These are phyloP conservation scores for Xerocomellus chrysenteron DNA, from an alignment of 768 basidiomycete genomes.

Conservation along the genomic window DNA sequence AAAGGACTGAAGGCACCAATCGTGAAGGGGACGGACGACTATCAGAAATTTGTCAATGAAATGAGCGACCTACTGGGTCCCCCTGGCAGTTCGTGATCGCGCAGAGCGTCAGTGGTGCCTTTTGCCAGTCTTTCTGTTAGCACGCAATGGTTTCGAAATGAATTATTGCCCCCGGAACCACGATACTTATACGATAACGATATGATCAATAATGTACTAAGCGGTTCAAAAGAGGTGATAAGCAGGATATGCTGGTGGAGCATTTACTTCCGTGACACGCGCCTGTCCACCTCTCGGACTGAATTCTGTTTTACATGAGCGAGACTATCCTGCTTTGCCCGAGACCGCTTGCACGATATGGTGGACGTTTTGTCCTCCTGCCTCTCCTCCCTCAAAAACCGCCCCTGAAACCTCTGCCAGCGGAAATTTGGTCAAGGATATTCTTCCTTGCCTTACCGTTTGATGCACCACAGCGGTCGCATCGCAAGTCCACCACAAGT, in stretches of 20 bases:
- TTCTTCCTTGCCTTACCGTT: conserved; percentile 39
- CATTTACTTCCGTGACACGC: conserved; percentile 4
- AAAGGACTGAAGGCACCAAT: conserved; percentile 22
- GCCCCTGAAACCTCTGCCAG: conserved; percentile 55
- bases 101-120: neutral
- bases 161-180: neutral
- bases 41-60: conserved; percentile 74
- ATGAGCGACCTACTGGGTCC: conserved; percentile 63
- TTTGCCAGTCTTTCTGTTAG: neutral
- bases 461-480: conserved; percentile 5
- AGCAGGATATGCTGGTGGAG: neutral
- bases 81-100: conserved; percentile 11
- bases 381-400: conserved; percentile 62
- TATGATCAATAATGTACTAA: neutral
- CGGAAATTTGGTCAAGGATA: conserved; percentile 70
- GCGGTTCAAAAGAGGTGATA: neutral
- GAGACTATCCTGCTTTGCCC: conserved; percentile 57
- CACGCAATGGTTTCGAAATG: neutral
- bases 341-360: conserved; percentile 58
- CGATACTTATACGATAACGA: neutral
- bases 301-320: conserved; percentile 27
- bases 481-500: conserved; percentile 3
- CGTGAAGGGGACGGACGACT: conserved; percentile 60
- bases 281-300: neutral
- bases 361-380: conserved; percentile 62